These are phyloP conservation scores for Solanum lignicaule DNA, from an alignment of 257 asterid genomes.

Conservation along the genomic window DNA sequence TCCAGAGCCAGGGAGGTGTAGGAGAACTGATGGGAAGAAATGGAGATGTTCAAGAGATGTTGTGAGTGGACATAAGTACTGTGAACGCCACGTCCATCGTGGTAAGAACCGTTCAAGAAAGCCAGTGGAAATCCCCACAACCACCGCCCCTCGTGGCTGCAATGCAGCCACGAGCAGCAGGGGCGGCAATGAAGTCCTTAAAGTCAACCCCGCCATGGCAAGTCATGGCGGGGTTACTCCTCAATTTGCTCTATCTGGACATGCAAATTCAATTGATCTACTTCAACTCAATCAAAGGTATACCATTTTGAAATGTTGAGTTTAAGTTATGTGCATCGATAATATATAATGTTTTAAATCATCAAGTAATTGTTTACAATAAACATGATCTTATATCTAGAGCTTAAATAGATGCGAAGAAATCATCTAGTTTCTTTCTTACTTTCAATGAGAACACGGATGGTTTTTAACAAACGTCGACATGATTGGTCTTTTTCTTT, in stretches of 20 bases:
- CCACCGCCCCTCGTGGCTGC: not conserved
- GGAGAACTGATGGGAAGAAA: conserved; percentile 95
- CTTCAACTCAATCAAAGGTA: conserved; percentile 62
- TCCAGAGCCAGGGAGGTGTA: conserved; percentile 94
- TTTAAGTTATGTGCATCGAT: not conserved
- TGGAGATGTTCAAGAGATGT: conserved; percentile 97
- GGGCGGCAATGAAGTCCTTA: not conserved
- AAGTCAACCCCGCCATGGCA: not conserved
- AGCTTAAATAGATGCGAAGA: not conserved
- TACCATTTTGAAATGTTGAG: not conserved
- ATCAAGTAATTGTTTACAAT: not conserved
- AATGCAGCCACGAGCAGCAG: not conserved
- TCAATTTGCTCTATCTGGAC: conserved; percentile 34
- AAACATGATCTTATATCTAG: not conserved
- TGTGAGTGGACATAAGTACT: conserved; percentile 78
- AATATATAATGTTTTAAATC: not conserved
- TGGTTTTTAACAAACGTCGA: not conserved
- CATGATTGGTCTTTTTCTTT: not conserved
- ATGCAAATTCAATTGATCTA: conserved; percentile 52
- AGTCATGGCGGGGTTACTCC: conserved; percentile 12
- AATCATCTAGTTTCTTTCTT: not conserved
- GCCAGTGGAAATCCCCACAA: conserved; percentile 91
- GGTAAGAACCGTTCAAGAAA: conserved; percentile 99
- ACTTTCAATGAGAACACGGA: not conserved
- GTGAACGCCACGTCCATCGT: conserved; percentile 93